Evolutionary conservation across 768 basidiomycete genomes (phyloP).

Genomic region (Pholiota molesta): DNA sequence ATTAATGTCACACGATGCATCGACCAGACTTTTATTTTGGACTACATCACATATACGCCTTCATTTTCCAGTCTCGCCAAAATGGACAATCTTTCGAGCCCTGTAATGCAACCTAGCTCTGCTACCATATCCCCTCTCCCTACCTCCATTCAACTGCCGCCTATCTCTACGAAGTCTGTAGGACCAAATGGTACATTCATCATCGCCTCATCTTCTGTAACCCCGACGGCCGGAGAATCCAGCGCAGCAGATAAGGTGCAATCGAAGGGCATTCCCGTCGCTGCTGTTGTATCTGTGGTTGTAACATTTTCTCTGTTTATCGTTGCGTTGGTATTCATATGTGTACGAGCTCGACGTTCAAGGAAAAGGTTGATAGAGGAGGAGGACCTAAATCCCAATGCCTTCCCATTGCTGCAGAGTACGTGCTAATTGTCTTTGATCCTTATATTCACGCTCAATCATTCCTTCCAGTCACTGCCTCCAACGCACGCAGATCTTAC

Average conservation of each 20-base stretch:
- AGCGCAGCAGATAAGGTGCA: not conserved
- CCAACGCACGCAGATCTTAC: too few relatives aligned
- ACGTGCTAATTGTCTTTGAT: not conserved
- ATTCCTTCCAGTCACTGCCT: too few relatives aligned
- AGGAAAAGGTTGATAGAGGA: not conserved
- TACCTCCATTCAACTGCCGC: not conserved
- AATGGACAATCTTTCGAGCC: slow-evolving; percentile 1
- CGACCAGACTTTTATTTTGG: slow-evolving; percentile 19
- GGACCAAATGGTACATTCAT: not conserved
- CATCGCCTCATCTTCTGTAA: not conserved
- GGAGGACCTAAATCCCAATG: not conserved
- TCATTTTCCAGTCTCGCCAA: slow-evolving; percentile 11
- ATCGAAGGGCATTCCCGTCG: not conserved
- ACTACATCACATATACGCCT: slow-evolving; percentile 23
- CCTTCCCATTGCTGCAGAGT: not conserved
- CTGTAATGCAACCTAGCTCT: not conserved
- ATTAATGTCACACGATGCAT: slow-evolving; percentile 18
- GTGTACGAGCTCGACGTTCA: not conserved
- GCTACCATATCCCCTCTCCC: not conserved
- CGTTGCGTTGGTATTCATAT: not conserved
- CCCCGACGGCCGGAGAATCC: not conserved
- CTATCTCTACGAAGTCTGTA: not conserved
- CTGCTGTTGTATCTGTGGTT: not conserved
- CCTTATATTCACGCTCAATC: too few relatives aligned
- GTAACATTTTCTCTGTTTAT: not conserved